Percentiles rank a stretch among this genome's conserved stretches.
Evolutionary conservation across 768 basidiomycete species (phyloP).

Genomic region (Leucocoprinus leucothites): DNA sequence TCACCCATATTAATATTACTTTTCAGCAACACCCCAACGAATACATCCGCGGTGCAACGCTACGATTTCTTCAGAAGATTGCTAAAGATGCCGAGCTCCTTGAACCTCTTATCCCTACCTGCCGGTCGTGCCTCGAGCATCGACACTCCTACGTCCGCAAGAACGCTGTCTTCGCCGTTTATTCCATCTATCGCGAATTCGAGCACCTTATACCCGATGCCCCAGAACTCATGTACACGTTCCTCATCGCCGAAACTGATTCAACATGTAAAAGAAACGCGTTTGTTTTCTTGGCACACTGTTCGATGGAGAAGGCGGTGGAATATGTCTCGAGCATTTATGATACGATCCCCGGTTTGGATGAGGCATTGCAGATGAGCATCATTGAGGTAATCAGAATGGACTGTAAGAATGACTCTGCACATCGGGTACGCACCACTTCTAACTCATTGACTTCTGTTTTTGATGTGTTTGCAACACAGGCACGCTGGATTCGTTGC

Average conservation of each 20-base stretch:
- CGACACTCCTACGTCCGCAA: conserved; percentile 97
- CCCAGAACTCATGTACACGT: conserved; percentile 92
- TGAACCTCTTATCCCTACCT: conserved; percentile 93
- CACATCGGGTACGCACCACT: conserved; percentile 62
- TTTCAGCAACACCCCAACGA: conserved; percentile 97
- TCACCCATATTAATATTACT: conserved; percentile 11
- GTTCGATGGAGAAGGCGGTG: conserved; percentile 86
- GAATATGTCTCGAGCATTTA: conserved; percentile 87
- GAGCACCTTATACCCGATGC: conserved; percentile 96
- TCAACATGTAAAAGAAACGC: conserved; percentile 97
- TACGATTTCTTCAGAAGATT: conserved; percentile 95
- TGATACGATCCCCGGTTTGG: conserved; percentile 77
- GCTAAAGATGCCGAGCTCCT: conserved; percentile 89
- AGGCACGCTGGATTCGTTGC: conserved; percentile 92
- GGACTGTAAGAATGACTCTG: conserved; percentile 84
- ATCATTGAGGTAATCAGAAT: conserved; percentile 90
- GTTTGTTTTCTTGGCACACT: conserved; percentile 88
- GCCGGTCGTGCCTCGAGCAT: conserved; percentile 93
- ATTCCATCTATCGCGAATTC: conserved; percentile 91
- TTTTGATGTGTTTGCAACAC: neutral
- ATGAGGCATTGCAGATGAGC: conserved; percentile 93
- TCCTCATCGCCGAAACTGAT: conserved; percentile 94
- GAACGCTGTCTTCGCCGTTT: conserved; percentile 96
- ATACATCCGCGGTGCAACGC: conserved; percentile 97
- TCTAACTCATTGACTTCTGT: conserved; percentile 7